Percentiles rank a stretch among this genome's conserved stretches.
Conservation (phyloP, 352 stramenopile species). For the Globisporangium camurandrum region DNA sequence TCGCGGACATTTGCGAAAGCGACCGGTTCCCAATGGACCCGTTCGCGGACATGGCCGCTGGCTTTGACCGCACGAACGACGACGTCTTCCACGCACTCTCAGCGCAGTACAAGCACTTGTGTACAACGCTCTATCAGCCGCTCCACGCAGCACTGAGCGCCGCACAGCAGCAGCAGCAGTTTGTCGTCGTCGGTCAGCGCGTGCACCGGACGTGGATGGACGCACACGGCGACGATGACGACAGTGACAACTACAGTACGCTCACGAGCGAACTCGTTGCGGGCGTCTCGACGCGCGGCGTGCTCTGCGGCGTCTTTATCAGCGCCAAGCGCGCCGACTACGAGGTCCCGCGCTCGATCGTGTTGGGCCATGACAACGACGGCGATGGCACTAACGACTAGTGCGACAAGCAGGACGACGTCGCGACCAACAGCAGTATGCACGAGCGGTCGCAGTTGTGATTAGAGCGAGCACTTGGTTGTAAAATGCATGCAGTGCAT, state of each 20-base stretch:
- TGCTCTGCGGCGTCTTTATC: conserved; percentile 35
- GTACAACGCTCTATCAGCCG: conserved; percentile 25
- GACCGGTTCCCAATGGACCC: conserved; percentile 35
- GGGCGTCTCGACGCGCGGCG: conserved; percentile 21
- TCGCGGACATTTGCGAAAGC: conserved; percentile 48
- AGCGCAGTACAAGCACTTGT: conserved; percentile 28
- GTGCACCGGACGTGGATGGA: conserved; percentile 39
- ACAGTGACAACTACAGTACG: conserved; percentile 14
- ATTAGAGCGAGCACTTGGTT: no score
- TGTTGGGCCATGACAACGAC: background rate
- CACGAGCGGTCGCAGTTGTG: no score
- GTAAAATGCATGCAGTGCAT: no score
- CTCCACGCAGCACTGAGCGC: conserved; percentile 21
- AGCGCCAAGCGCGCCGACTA: conserved; percentile 19
- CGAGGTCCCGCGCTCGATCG: background rate
- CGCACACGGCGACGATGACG: no score
- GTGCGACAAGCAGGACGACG: background rate
- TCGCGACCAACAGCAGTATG: no score
- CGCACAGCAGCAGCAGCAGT: no score
- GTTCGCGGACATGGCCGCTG: conserved; percentile 25
- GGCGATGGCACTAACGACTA: background rate
- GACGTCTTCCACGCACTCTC: conserved; percentile 42
- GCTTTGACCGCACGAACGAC: conserved; percentile 35
- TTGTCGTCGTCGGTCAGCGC: conserved; percentile 22
- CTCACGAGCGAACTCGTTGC: conserved; percentile 36